These are phyloP conservation scores for Xylaria acuta DNA, from an alignment of 495 filamentous ascomycete species.

Conservation along the genomic window DNA sequence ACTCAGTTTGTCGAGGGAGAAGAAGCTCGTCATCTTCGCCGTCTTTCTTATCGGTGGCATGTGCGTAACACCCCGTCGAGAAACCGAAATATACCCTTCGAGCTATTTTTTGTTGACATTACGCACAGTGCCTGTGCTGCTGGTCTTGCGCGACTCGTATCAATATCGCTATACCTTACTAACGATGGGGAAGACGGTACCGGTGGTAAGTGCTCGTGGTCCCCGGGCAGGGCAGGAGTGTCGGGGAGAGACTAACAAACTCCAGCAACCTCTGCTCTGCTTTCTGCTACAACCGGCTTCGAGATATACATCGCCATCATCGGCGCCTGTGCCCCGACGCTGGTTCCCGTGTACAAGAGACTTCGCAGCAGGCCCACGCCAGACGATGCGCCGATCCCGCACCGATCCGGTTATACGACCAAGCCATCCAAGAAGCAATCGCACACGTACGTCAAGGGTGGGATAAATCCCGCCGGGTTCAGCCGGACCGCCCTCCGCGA, in stretches of 20 bases:
- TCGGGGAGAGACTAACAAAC: background rate
- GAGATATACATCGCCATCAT: slow-evolving; percentile 26
- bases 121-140: slow-evolving; percentile 6
- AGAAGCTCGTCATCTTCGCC: slow-evolving; percentile 21
- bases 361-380: background rate
- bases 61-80: slow-evolving; percentile 7
- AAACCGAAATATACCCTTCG: background rate
- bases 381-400: slow-evolving; percentile 6
- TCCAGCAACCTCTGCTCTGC: slow-evolving; percentile 10
- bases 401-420: slow-evolving; percentile 18
- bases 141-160: slow-evolving; percentile 16
- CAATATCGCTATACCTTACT: slow-evolving; percentile 14
- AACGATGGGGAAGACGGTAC: background rate
- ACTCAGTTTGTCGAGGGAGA: slow-evolving; percentile 40
- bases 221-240: too few relatives aligned
- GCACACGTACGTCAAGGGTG: background rate
- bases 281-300: slow-evolving; percentile 16
- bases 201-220: slow-evolving; percentile 14
- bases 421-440: slow-evolving; percentile 6
- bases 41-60: slow-evolving; percentile 28
- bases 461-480: background rate
- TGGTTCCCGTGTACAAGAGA: slow-evolving; percentile 16
- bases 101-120: slow-evolving; percentile 5
- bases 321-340: slow-evolving; percentile 22
- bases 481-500: slow-evolving; percentile 22